These are phyloP conservation scores for Aureobasidium sp. DNA, from an alignment of 2,329 filamentous ascomycete species.

Conservation along the genomic window DNA sequence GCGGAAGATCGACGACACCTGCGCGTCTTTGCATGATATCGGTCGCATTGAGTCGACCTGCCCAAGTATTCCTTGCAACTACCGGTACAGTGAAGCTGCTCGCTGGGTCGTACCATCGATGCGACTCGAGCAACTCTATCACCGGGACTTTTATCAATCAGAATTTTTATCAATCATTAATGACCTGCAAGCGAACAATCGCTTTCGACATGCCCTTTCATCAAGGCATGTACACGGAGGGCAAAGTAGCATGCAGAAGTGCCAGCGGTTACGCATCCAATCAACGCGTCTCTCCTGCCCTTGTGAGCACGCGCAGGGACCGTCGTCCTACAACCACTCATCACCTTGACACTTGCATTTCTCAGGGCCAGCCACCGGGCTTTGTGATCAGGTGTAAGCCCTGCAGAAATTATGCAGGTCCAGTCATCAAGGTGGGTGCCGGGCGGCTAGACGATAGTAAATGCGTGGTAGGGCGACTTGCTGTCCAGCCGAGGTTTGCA, in stretches of 20 bases:
- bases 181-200: not conserved
- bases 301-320: constrained; percentile 1
- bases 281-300: constrained; percentile 6
- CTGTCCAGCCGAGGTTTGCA: constrained; percentile 1
- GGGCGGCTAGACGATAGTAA: not conserved
- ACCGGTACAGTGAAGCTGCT: not conserved
- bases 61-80: not conserved
- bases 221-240: not conserved
- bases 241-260: constrained; percentile 4
- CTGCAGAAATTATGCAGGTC: constrained; percentile 8
- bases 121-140: not conserved
- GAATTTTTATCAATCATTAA: not conserved
- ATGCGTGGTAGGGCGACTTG: not conserved
- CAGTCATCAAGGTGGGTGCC: constrained; percentile 4
- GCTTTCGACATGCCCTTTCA: not conserved
- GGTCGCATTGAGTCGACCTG: not conserved
- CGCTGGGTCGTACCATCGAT: not conserved
- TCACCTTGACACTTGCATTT: not conserved
- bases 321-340: not conserved
- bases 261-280: constrained; percentile 13
- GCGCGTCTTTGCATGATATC: not conserved
- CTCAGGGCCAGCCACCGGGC: not conserved
- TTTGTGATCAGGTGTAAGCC: not conserved
- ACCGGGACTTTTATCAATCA: not conserved
- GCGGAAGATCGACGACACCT: not conserved